Evolutionary conservation across 345 rosid species (phyloP).

Genomic region (Euphorbia pulcherrima): DNA sequence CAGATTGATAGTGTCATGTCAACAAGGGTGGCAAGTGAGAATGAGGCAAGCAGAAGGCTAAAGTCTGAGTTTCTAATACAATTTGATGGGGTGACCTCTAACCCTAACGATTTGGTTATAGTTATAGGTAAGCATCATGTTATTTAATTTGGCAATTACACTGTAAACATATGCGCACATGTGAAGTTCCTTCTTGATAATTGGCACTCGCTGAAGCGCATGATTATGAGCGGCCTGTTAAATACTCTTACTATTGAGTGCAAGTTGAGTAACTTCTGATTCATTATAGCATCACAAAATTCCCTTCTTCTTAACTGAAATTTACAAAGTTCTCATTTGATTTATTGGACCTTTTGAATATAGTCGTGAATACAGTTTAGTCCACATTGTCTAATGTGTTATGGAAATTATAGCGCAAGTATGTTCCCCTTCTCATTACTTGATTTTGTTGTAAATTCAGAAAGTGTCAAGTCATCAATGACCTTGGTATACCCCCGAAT

Average conservation of each 20-base stretch:
- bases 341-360: background rate
- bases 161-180: background rate
- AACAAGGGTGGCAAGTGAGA: slow-evolving; percentile 72
- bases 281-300: background rate
- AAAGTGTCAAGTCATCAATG: background rate
- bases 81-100: slow-evolving; percentile 91
- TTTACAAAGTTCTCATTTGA: slow-evolving; percentile 6
- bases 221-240: background rate
- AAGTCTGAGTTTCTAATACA: slow-evolving; percentile 94
- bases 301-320: background rate
- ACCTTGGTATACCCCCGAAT: background rate
- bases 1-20: slow-evolving; percentile 98
- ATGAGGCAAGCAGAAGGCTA: slow-evolving; percentile 89
- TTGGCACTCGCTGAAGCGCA: background rate
- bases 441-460: background rate
- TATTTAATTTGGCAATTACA: slow-evolving; percentile 7
- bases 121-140: slow-evolving; percentile 61
- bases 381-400: background rate
- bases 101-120: slow-evolving; percentile 74
- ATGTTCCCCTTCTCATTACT: background rate
- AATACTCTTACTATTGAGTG: background rate
- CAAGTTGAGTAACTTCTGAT: background rate
- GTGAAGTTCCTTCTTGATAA: background rate
- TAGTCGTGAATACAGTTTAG: background rate
- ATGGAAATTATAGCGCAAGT: background rate